phyloP scores from a whole-genome alignment of 352 stramenopile genomes.

The Pythium volutum region DNA sequence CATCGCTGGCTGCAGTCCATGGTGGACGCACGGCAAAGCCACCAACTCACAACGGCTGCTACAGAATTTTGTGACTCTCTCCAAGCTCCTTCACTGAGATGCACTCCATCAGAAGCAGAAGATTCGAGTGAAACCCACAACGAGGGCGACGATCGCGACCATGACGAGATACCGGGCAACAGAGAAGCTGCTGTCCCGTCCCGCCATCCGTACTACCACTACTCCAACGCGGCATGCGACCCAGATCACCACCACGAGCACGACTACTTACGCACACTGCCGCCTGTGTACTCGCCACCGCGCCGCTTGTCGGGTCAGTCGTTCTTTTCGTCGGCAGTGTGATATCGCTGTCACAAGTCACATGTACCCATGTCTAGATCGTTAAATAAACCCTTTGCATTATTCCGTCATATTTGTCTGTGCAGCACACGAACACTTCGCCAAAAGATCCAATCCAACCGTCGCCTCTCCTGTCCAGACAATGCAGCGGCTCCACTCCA shows the following conservation, averaged over 20 bases:
- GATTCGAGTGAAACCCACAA: background rate
- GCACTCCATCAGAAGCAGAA: background rate
- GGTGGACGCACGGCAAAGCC: conserved; percentile 5
- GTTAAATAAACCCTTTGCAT: background rate
- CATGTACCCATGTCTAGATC: conserved; percentile 3
- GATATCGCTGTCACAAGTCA: background rate
- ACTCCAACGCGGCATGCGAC: background rate
- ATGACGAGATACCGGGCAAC: background rate
- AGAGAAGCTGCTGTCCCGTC: background rate
- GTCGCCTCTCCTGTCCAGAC: background rate
- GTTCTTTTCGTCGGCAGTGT: conserved; percentile 15
- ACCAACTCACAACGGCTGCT: background rate
- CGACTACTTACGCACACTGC: background rate
- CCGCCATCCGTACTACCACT: background rate
- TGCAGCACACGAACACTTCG: background rate
- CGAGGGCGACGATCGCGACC: background rate
- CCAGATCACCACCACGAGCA: background rate
- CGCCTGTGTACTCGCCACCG: conserved; percentile 6
- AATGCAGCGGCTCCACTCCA: too few relatives aligned
- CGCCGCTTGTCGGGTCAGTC: background rate
- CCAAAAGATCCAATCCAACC: conserved; percentile 7
- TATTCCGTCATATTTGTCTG: too few relatives aligned
- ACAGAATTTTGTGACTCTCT: background rate
- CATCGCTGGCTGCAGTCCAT: conserved; percentile 64
- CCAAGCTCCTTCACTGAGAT: background rate